These are phyloP conservation scores for Sarcocystis neurona DNA, from an alignment of 169 alveolate genomes.

Conservation along the genomic window DNA sequence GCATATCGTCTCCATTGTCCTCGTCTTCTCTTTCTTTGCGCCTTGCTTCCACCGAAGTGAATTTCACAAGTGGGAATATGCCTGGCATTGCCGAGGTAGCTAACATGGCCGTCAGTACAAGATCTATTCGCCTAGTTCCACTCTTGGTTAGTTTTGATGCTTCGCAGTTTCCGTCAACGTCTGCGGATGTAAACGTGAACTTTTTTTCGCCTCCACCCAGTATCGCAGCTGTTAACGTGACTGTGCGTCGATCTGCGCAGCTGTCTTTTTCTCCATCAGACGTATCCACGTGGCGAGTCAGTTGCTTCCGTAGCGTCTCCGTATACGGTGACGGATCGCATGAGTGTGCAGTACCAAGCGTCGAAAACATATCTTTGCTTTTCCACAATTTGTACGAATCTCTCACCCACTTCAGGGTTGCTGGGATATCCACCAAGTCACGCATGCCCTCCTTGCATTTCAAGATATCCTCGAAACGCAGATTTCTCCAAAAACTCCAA, in stretches of 20 bases:
- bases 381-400: not conserved
- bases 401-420: conserved; percentile 17
- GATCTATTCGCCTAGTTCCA: too few species aligned
- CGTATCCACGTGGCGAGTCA: not conserved
- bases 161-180: not conserved
- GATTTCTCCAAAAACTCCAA: conserved; percentile 7
- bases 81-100: too few species aligned
- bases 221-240: conserved; percentile 17
- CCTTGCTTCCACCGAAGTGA: too few species aligned
- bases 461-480: not conserved
- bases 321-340: conserved; percentile 10
- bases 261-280: not conserved
- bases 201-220: conserved; percentile 18
- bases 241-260: not conserved
- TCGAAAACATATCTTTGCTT: not conserved
- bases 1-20: not conserved
- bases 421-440: conserved; percentile 25
- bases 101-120: not conserved
- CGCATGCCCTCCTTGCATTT: conserved; percentile 11
- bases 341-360: conserved; percentile 1
- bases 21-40: not conserved
- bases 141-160: too few species aligned
- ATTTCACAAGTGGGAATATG: too few species aligned
- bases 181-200: conserved; percentile 8
- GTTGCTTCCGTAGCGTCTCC: not conserved